Evolutionary conservation across 208 protist genomes (phyloP).

Genomic region (Trypanosomatidae sp.): DNA sequence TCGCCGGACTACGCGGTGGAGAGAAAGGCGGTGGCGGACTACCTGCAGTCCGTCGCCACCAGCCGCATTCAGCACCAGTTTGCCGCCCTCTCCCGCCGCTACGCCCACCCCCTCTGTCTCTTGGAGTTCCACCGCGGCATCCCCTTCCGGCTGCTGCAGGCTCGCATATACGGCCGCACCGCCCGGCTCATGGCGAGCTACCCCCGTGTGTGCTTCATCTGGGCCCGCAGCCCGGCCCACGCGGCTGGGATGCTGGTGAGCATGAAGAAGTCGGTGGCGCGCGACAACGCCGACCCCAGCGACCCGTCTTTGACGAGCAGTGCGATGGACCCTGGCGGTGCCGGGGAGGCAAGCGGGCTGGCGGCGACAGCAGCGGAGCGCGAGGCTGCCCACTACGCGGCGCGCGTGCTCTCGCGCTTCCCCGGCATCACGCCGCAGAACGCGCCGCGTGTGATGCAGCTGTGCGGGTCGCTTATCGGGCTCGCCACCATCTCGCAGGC

Average conservation of each 20-base stretch:
- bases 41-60: slow-evolving; percentile 66
- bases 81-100: slow-evolving; percentile 54
- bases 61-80: slow-evolving; percentile 78
- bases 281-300: slow-evolving; percentile 56
- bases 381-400: slow-evolving; percentile 57
- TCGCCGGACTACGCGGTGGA: slow-evolving; percentile 73
- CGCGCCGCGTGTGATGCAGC: slow-evolving; percentile 56
- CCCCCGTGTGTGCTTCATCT: slow-evolving; percentile 66
- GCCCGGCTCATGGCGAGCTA: slow-evolving; percentile 57
- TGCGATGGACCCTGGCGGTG: slow-evolving; percentile 22
- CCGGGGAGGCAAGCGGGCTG: slow-evolving; percentile 19
- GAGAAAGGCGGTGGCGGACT: slow-evolving; percentile 81
- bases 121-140: slow-evolving; percentile 72
- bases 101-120: slow-evolving; percentile 62
- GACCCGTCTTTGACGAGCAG: slow-evolving; percentile 54
- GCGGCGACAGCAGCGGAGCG: slow-evolving; percentile 26
- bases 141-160: slow-evolving; percentile 57
- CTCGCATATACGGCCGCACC: slow-evolving; percentile 51
- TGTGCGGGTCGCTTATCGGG: slow-evolving; percentile 72
- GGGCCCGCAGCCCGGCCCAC: slow-evolving; percentile 74
- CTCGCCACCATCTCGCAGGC: slow-evolving; percentile 67
- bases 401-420: slow-evolving; percentile 70
- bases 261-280: slow-evolving; percentile 64
- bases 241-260: slow-evolving; percentile 65
- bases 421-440: slow-evolving; percentile 71